Evolutionary conservation across 306 rosid genomes (phyloP).

Genomic region (Glycine soja): DNA sequence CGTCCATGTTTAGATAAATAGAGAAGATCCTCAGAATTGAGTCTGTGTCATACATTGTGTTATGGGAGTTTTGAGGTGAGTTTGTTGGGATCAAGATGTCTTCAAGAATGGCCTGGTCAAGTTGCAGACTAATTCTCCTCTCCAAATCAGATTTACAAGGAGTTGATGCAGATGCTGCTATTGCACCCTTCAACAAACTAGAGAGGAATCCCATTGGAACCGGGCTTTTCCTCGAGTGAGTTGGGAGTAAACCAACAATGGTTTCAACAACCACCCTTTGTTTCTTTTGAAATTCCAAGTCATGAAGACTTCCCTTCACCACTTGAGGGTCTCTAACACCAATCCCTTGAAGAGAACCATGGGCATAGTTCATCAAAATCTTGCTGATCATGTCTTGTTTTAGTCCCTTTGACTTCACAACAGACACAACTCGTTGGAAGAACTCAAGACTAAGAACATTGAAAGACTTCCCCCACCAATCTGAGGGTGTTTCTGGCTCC

Average conservation of each 20-base stretch:
- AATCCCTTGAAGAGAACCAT: constrained; percentile 83
- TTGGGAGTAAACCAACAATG: constrained; percentile 76
- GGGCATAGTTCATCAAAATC: constrained; percentile 84
- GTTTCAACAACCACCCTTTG: constrained; percentile 90
- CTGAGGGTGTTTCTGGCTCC: constrained; percentile 85
- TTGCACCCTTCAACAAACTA: constrained; percentile 86
- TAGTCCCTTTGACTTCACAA: constrained; percentile 88
- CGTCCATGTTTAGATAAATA: constrained; percentile 82
- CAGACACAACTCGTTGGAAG: constrained; percentile 80
- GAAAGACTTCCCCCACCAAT: constrained; percentile 97
- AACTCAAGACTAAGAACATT: constrained; percentile 74
- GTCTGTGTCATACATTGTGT: constrained; percentile 79
- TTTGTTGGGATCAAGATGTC: constrained; percentile 86
- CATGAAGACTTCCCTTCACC: constrained; percentile 68
- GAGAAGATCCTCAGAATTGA: constrained; percentile 85
- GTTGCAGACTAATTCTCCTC: constrained; percentile 87
- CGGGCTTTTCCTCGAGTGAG: constrained; percentile 86
- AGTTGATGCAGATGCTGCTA: constrained; percentile 73
- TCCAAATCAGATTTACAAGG: constrained; percentile 87
- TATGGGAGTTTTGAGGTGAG: constrained; percentile 65
- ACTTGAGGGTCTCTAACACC: constrained; percentile 64
- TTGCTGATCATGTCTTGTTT: constrained; percentile 93
- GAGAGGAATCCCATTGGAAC: constrained; percentile 99
- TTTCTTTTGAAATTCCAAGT: constrained; percentile 79
- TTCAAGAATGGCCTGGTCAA: constrained; percentile 98